These are phyloP conservation scores for Gossypium thurberi DNA, from an alignment of 345 rosid species.

Conservation along the genomic window DNA sequence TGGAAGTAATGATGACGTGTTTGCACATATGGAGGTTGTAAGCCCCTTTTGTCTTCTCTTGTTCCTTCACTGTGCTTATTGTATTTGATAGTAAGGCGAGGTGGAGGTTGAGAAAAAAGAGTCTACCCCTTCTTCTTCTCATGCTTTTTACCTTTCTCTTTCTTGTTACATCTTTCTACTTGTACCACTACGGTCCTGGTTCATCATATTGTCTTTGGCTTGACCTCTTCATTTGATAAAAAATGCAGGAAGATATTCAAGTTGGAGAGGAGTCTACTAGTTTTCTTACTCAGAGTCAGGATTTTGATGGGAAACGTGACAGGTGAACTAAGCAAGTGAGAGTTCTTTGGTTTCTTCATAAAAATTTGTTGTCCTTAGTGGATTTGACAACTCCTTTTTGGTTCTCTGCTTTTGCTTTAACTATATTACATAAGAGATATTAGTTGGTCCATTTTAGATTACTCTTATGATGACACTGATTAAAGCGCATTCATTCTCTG, in stretches of 20 bases:
- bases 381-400: background rate
- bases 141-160: background rate
- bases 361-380: constrained; percentile 19
- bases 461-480: constrained; percentile 1
- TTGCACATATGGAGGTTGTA: constrained; percentile 32
- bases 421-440: background rate
- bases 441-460: constrained; percentile 2
- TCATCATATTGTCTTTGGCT: constrained; percentile 13
- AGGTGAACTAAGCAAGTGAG: constrained; percentile 97
- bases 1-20: constrained; percentile 51
- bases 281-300: constrained; percentile 24
- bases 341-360: constrained; percentile 54
- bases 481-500: background rate
- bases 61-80: constrained; percentile 14
- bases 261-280: constrained; percentile 26
- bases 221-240: constrained; percentile 23
- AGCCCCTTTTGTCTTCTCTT: constrained; percentile 18
- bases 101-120: background rate
- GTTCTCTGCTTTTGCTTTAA: background rate
- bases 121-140: background rate
- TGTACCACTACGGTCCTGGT: background rate
- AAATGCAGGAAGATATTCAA: constrained; percentile 55
- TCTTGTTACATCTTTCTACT: background rate
- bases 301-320: constrained; percentile 51
- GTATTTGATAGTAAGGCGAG: constrained; percentile 3